Conservation (phyloP, 1,139 yeast genomes). For the Geotrichum candidum region DNA sequence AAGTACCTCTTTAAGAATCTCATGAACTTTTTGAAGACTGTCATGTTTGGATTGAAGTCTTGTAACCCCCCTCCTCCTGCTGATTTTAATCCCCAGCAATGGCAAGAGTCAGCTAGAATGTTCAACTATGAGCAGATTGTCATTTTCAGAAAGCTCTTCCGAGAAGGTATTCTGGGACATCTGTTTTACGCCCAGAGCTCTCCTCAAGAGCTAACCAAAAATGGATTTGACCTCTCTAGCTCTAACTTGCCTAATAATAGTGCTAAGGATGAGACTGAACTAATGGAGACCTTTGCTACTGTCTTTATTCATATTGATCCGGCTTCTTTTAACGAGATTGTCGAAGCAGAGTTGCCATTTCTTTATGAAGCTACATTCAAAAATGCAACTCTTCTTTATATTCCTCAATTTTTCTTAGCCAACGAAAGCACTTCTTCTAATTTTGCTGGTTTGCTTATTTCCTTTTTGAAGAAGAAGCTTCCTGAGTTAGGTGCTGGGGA, state of each 20-base stretch:
- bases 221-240: conserved; percentile 42
- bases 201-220: conserved; percentile 21
- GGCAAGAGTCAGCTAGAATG: conserved; percentile 86
- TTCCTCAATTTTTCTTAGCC: conserved; percentile 90
- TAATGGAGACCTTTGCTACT: conserved; percentile 93
- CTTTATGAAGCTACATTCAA: conserved; percentile 74
- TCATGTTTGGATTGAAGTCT: conserved; percentile 80
- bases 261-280: conserved; percentile 87
- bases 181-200: conserved; percentile 58
- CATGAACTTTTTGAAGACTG: conserved; percentile 84
- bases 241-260: conserved; percentile 65
- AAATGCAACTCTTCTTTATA: conserved; percentile 81
- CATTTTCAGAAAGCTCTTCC: conserved; percentile 67
- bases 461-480: conserved; percentile 67
- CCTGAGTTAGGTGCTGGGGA: conserved; percentile 78
- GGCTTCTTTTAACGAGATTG: conserved; percentile 90
- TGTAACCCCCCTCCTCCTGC: conserved; percentile 86
- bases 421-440: conserved; percentile 91
- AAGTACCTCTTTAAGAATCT: conserved; percentile 81
- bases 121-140: conserved; percentile 77
- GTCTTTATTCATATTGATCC: conserved; percentile 92
- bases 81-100: conserved; percentile 57
- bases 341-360: conserved; percentile 71
- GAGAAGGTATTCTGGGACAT: conserved; percentile 80
- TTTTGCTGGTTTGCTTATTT: conserved; percentile 79